These are phyloP conservation scores for Saitozyma sp. DNA, from an alignment of 768 basidiomycete genomes.

Conservation along the genomic window DNA sequence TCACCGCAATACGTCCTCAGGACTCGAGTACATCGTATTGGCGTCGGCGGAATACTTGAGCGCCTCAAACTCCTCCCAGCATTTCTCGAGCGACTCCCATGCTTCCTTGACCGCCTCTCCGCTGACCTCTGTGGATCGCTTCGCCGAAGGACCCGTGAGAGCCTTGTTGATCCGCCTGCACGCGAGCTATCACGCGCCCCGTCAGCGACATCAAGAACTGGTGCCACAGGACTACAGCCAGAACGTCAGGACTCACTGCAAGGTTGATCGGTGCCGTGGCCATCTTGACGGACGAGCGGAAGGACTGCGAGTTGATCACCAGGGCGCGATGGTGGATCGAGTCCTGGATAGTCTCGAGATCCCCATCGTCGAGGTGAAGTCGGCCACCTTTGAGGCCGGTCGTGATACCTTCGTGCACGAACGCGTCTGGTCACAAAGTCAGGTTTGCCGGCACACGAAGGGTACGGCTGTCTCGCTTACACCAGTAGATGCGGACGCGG, in stretches of 20 bases:
- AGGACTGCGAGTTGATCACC: slow-evolving; percentile 21
- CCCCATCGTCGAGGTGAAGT: slow-evolving; percentile 72
- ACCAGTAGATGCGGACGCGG: slow-evolving; percentile 84
- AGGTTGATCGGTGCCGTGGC: slow-evolving; percentile 72
- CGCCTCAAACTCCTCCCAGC: slow-evolving; percentile 79
- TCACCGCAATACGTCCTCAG: slow-evolving; percentile 82
- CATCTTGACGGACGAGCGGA: slow-evolving; percentile 32
- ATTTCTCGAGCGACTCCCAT: slow-evolving; percentile 79
- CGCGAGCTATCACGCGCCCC: slow-evolving; percentile 62
- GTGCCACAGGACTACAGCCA: not conserved
- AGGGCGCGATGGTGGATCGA: slow-evolving; percentile 61
- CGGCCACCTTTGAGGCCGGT: slow-evolving; percentile 80
- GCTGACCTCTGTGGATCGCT: slow-evolving; percentile 63
- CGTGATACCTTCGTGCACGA: slow-evolving; percentile 78
- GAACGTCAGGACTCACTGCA: slow-evolving; percentile 52
- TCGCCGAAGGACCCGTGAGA: slow-evolving; percentile 75
- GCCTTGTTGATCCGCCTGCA: slow-evolving; percentile 76
- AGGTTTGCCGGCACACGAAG: not conserved
- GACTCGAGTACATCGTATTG: slow-evolving; percentile 64
- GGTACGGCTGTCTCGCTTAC: slow-evolving; percentile 19
- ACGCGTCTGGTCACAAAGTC: slow-evolving; percentile 56
- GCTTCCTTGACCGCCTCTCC: slow-evolving; percentile 68
- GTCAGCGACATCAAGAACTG: slow-evolving; percentile 52
- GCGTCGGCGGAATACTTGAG: slow-evolving; percentile 53
- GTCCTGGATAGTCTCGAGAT: slow-evolving; percentile 70